Evolutionary conservation across 2,329 filamentous ascomycete genomes (phyloP).

Genomic region (Fusarium pseudograminearum): DNA sequence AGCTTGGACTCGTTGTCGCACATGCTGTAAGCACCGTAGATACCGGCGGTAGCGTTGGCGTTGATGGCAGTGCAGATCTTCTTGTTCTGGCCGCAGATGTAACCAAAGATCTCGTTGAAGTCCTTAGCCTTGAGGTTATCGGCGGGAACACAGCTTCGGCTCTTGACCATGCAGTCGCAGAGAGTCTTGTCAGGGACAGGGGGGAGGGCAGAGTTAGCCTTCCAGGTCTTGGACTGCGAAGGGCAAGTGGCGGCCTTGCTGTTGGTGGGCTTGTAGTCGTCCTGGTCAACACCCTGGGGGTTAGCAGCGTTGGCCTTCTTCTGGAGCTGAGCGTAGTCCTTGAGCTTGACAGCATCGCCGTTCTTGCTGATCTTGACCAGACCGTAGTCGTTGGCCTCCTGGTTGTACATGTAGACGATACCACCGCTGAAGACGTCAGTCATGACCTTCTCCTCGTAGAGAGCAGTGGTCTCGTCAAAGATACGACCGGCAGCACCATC

Average conservation of each 20-base stretch:
- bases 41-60: slow-evolving; percentile 73
- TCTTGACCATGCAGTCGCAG: slow-evolving; percentile 87
- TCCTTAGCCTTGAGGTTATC: slow-evolving; percentile 67
- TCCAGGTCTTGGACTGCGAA: slow-evolving; percentile 72
- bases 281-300: slow-evolving; percentile 74
- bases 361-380: slow-evolving; percentile 72
- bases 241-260: slow-evolving; percentile 83
- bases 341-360: slow-evolving; percentile 71
- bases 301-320: slow-evolving; percentile 75
- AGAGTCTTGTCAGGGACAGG: slow-evolving; percentile 82
- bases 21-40: slow-evolving; percentile 83
- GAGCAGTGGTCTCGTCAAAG: slow-evolving; percentile 86
- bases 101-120: slow-evolving; percentile 77
- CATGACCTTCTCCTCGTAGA: slow-evolving; percentile 86
- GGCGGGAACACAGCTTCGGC: slow-evolving; percentile 77
- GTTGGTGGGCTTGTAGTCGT: slow-evolving; percentile 80
- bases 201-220: slow-evolving; percentile 74
- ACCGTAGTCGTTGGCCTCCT: slow-evolving; percentile 91
- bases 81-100: slow-evolving; percentile 72
- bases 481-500: slow-evolving; percentile 72
- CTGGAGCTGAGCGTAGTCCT: slow-evolving; percentile 80
- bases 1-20: slow-evolving; percentile 79
- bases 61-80: slow-evolving; percentile 75
- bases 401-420: slow-evolving; percentile 99
- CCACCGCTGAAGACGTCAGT: slow-evolving; percentile 89